These are phyloP conservation scores for Botrytis cinerea DNA, from an alignment of 2,329 filamentous ascomycete species.

Conservation along the genomic window DNA sequence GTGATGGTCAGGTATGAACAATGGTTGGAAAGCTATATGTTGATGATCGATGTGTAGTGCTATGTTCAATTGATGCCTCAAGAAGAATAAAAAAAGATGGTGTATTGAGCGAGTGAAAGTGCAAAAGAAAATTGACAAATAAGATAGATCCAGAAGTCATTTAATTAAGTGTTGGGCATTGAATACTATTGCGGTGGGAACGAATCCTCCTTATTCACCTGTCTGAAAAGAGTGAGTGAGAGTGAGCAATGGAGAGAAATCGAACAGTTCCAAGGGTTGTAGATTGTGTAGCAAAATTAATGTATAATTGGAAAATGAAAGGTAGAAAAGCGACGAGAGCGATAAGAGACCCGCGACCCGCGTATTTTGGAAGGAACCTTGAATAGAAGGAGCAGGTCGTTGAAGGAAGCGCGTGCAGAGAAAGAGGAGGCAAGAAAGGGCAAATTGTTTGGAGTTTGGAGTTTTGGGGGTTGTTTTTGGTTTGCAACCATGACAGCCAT, in stretches of 20 bases:
- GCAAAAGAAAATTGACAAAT: slow-evolving; percentile 28
- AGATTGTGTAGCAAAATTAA: slow-evolving; percentile 19
- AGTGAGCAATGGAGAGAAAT: background rate
- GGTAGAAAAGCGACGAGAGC: slow-evolving; percentile 10
- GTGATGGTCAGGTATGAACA: background rate
- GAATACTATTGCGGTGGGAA: background rate
- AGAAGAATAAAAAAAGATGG: background rate
- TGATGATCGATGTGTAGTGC: slow-evolving; percentile 1
- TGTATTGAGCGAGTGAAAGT: slow-evolving; percentile 24
- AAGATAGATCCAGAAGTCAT: slow-evolving; percentile 24
- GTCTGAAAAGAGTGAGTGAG: background rate
- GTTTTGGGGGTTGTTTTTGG: background rate
- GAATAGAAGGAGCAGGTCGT: background rate
- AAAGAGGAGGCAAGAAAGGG: background rate
- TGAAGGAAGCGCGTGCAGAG: slow-evolving; percentile 19
- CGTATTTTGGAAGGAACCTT: slow-evolving; percentile 20
- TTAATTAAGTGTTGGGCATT: slow-evolving; percentile 36
- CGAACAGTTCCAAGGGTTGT: background rate
- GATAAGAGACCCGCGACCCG: slow-evolving; percentile 1
- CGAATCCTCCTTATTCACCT: slow-evolving; percentile 1
- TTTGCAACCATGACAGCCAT: slow-evolving; percentile 1
- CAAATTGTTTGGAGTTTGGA: background rate
- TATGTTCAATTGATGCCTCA: background rate
- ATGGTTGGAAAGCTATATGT: background rate
- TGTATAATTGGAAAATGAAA: slow-evolving; percentile 4